phyloP scores from a whole-genome alignment of 352 stramenopile species.

The Globisporangium irregulare region DNA sequence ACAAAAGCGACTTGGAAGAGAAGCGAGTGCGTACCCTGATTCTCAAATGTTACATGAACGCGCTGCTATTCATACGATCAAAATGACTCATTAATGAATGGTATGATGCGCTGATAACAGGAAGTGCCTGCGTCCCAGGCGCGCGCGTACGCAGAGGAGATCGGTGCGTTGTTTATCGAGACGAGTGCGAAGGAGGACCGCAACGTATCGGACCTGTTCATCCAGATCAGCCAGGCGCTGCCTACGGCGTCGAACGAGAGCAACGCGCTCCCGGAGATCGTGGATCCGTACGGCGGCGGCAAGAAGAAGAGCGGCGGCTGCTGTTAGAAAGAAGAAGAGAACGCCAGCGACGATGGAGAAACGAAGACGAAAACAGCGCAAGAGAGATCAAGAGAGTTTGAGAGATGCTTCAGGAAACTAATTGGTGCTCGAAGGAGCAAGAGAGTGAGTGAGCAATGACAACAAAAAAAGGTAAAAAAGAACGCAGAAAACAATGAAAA shows the following conservation, averaged over 20 bases:
- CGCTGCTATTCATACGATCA: background rate
- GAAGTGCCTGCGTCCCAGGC: constrained; percentile 86
- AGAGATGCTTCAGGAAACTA: too few species aligned
- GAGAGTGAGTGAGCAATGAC: too few species aligned
- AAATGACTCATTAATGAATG: background rate
- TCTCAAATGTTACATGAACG: background rate
- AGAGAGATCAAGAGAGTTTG: background rate
- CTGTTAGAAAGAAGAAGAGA: constrained; percentile 38
- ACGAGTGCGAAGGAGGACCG: constrained; percentile 94
- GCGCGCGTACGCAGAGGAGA: constrained; percentile 91
- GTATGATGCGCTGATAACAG: constrained; percentile 17
- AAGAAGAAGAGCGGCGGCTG: constrained; percentile 84
- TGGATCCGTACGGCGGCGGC: constrained; percentile 78
- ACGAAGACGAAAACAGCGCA: constrained; percentile 1
- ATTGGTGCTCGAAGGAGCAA: background rate
- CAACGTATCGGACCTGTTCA: constrained; percentile 94
- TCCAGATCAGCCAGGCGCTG: constrained; percentile 84
- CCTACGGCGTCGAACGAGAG: constrained; percentile 68
- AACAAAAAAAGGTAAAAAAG: background rate
- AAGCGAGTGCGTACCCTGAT: constrained; percentile 51
- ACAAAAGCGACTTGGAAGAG: constrained; percentile 92
- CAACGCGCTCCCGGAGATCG: constrained; percentile 82
- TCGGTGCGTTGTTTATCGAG: constrained; percentile 91
- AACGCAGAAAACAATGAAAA: too few species aligned
- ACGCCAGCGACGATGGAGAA: background rate